phyloP scores from a whole-genome alignment of 2,329 filamentous ascomycete species.

The Trichophaea hybrida region DNA sequence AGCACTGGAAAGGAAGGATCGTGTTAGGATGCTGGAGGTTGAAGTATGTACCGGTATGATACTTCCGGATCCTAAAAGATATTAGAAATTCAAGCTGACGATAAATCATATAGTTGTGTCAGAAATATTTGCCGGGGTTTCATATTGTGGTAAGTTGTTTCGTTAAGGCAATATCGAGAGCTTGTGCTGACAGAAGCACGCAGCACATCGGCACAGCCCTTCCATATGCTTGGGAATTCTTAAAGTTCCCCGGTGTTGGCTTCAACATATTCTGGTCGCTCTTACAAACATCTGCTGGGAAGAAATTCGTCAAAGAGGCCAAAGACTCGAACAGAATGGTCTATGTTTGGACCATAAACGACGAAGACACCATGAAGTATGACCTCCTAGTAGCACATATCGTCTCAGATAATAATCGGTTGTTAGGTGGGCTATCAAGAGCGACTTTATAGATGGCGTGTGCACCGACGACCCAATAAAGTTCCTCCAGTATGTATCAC shows the following conservation, averaged over 20 bases:
- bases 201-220: constrained; percentile 34
- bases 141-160: constrained; percentile 22
- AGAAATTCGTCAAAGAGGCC: constrained; percentile 49
- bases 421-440: constrained; percentile 6
- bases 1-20: constrained; percentile 57
- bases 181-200: background rate
- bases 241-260: constrained; percentile 50
- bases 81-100: background rate
- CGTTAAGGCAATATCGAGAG: background rate
- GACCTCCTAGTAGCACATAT: constrained; percentile 29
- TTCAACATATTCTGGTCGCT: constrained; percentile 64
- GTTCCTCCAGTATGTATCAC: constrained; percentile 15
- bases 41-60: constrained; percentile 24
- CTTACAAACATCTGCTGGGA: constrained; percentile 54
- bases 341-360: constrained; percentile 79
- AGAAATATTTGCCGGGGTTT: constrained; percentile 25
- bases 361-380: constrained; percentile 67
- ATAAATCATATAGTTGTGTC: constrained; percentile 18
- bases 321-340: constrained; percentile 44
- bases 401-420: background rate
- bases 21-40: constrained; percentile 74
- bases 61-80: background rate
- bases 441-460: constrained; percentile 15
- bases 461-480: constrained; percentile 22
- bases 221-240: constrained; percentile 54